These are phyloP conservation scores for Aspergillus flavus DNA, from an alignment of 2,329 filamentous ascomycete species.

Conservation along the genomic window DNA sequence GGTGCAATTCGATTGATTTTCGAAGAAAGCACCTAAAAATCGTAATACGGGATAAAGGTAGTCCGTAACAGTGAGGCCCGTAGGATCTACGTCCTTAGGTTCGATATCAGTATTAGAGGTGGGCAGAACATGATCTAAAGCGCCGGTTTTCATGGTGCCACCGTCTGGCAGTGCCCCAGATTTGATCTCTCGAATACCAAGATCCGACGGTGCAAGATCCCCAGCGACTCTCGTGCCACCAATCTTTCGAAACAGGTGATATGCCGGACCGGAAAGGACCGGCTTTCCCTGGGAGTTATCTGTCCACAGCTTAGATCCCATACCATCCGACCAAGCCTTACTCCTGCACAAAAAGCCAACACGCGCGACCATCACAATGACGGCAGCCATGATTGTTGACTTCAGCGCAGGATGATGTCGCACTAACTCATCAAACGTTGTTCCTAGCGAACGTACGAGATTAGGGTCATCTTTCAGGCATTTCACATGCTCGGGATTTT, in stretches of 20 bases:
- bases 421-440: slow-evolving; percentile 89
- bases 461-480: slow-evolving; percentile 76
- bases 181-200: slow-evolving; percentile 33
- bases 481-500: slow-evolving; percentile 85
- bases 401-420: slow-evolving; percentile 88
- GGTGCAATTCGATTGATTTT: slow-evolving; percentile 71
- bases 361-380: slow-evolving; percentile 84
- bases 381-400: slow-evolving; percentile 76
- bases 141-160: slow-evolving; percentile 35
- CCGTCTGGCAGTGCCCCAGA: slow-evolving; percentile 40
- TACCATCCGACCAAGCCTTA: slow-evolving; percentile 68
- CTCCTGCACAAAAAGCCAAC: slow-evolving; percentile 73
- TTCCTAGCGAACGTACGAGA: slow-evolving; percentile 73
- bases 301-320: slow-evolving; percentile 78
- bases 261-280: slow-evolving; percentile 60
- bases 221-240: slow-evolving; percentile 31
- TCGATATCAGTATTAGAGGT: slow-evolving; percentile 32
- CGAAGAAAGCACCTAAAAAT: slow-evolving; percentile 77
- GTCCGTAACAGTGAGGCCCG: slow-evolving; percentile 60
- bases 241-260: slow-evolving; percentile 38
- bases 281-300: slow-evolving; percentile 61
- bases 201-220: slow-evolving; percentile 24
- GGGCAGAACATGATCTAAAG: slow-evolving; percentile 31
- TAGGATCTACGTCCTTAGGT: slow-evolving; percentile 53
- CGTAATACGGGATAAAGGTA: slow-evolving; percentile 76